Evolutionary conservation across 1,284 basidiomycete species (phyloP), one percentile per base, ranked within the genome.

Genomic region (Retiboletus fuscus): DNA sequence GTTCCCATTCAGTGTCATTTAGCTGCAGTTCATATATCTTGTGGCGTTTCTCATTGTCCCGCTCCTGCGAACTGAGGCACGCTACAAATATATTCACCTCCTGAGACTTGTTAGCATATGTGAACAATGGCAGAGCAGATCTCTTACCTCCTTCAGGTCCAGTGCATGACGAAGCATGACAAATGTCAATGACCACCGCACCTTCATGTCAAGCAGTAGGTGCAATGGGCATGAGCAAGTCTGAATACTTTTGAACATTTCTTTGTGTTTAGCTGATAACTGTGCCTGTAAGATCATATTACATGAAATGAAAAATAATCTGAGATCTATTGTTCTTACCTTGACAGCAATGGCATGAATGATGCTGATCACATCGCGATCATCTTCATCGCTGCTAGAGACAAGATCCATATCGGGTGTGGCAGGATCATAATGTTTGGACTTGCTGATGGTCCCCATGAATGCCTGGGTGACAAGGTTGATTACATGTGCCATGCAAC

Each of bases 161-260:
- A 67, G 49, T 28, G 49, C 58, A 20, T 3, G 16, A 55, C 7
- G 3, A 28, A 70, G 43, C 69, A 70, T 69, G 0, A 55, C 2
- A 28, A 44, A 69, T 5, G 47, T 69, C 3, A 30, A 61, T 20
- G 43, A 67, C 65, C 69, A 67, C 24, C n/a, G 2, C 34, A 64
- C 61, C 24, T 39, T 57, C 61, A 68, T 68, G 34, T 68, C 61
- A 22, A 68, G 61, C 4, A 68, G 43, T 28, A 69, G 47, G 1
- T 67, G 55, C 22, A 67, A 12, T 39, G 34, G 58, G 8, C 12
- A 5, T 5, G 6, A 3, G 0, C 5, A 1, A 16, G 39, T 61
- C 28, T 67, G 66, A 24, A 67, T 30, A 13, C 10, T 55, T 61
- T 62, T 67, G 15, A 67, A 67, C 20, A 67, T 61, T 16, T 7